A percentile compares a stretch with the other conserved stretches of the same genome.
phyloP scores from a whole-genome alignment of 2,329 filamentous ascomycete species.

The Conoideocrella luteorostrata region DNA sequence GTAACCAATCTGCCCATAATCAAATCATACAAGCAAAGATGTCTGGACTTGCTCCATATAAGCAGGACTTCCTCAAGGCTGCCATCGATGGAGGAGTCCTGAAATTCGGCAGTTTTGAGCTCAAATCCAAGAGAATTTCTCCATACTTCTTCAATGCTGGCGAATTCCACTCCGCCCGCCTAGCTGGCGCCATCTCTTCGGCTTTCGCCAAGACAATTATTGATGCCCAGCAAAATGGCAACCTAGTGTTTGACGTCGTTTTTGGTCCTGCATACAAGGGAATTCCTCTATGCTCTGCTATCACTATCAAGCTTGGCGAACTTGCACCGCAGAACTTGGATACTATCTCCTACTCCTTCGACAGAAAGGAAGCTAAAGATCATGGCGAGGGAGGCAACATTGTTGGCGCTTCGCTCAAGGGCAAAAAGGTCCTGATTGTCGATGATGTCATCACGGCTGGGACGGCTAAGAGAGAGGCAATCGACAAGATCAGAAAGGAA shows the following conservation, averaged over 20 bases:
- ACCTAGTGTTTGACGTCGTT: constrained; percentile 69
- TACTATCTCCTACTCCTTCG: constrained; percentile 76
- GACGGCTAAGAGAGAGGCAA: constrained; percentile 87
- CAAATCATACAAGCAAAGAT: constrained; percentile 3
- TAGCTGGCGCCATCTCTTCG: constrained; percentile 69
- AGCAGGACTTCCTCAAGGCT: constrained; percentile 64
- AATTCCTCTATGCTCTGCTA: constrained; percentile 78
- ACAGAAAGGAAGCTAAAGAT: constrained; percentile 93
- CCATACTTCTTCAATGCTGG: constrained; percentile 99
- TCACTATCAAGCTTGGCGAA: constrained; percentile 67
- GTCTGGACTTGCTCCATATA: constrained; percentile 52
- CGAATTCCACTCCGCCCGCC: constrained; percentile 74
- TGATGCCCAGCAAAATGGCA: constrained; percentile 34
- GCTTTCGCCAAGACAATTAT: constrained; percentile 70
- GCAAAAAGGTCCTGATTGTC: constrained; percentile 80
- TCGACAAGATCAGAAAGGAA: constrained; percentile 79
- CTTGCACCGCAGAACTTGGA: constrained; percentile 61
- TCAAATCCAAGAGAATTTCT: constrained; percentile 87
- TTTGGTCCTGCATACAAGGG: constrained; percentile 97
- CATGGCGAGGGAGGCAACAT: constrained; percentile 94
- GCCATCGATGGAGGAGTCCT: constrained; percentile 64
- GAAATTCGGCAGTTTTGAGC: constrained; percentile 75
- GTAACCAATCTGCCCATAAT: neutral
- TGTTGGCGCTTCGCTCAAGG: constrained; percentile 78
- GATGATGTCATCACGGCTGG: constrained; percentile 97